phyloP scores from a whole-genome alignment of 2,329 filamentous ascomycete species.

The Fusarium sarcochroum region DNA sequence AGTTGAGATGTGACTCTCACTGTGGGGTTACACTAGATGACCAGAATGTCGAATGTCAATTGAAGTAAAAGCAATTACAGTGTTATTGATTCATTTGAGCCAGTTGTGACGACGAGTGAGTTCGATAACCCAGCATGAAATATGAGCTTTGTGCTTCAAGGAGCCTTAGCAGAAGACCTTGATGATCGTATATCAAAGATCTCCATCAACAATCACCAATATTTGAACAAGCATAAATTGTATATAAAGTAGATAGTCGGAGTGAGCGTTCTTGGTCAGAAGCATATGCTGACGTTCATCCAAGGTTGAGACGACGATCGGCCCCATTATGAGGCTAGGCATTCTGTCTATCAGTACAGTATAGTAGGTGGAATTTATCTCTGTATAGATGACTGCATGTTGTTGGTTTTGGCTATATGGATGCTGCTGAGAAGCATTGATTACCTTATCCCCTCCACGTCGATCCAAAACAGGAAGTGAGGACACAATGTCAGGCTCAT shows the following conservation, averaged over 20 bases:
- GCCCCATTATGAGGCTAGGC: background rate
- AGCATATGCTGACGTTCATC: background rate
- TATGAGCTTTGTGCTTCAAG: background rate
- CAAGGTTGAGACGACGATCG: slow-evolving; percentile 1
- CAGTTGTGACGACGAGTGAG: background rate
- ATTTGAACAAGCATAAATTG: background rate
- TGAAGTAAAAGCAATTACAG: slow-evolving; percentile 17
- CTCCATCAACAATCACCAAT: no score
- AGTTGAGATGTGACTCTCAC: background rate
- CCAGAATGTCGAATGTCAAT: slow-evolving; percentile 9
- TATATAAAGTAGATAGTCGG: background rate
- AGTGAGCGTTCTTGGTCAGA: background rate
- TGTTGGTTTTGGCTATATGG: slow-evolving; percentile 8
- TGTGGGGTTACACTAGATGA: background rate
- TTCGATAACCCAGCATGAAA: background rate
- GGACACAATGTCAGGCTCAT: slow-evolving; percentile 9
- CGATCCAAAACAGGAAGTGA: slow-evolving; percentile 24
- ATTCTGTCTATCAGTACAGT: background rate
- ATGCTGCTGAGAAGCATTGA: background rate
- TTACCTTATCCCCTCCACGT: slow-evolving; percentile 5
- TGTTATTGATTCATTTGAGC: background rate
- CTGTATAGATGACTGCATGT: background rate
- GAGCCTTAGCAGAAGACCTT: no score
- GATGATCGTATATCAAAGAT: no score
- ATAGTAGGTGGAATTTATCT: background rate